Percentiles rank a stretch among this genome's conserved stretches.
Conservation (phyloP, 768 basidiomycete genomes). For the Podaxis sp. region DNA sequence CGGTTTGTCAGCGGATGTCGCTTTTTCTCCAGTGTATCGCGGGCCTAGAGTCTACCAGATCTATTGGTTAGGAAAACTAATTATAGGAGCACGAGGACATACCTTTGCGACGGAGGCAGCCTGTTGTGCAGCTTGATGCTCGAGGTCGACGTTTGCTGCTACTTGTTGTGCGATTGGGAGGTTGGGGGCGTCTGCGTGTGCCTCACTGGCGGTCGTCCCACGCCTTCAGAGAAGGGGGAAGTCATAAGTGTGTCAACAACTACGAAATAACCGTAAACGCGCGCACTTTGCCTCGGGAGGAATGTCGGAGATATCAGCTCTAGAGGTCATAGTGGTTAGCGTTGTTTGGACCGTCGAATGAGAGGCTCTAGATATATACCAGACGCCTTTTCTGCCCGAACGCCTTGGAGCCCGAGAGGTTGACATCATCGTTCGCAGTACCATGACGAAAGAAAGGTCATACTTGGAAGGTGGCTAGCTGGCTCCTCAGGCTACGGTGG, state of each 20-base stretch:
- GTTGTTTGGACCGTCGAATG: neutral
- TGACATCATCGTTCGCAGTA: slow-evolving; percentile 8
- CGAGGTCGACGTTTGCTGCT: slow-evolving; percentile 43
- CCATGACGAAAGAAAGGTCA: neutral
- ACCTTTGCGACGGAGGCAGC: slow-evolving; percentile 57
- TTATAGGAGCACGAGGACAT: slow-evolving; percentile 10
- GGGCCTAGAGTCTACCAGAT: slow-evolving; percentile 29
- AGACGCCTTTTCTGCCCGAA: neutral
- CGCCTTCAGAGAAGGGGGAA: slow-evolving; percentile 25
- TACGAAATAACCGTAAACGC: slow-evolving; percentile 15
- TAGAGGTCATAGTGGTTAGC: slow-evolving; percentile 26
- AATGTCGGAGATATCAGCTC: slow-evolving; percentile 35
- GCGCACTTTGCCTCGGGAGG: slow-evolving; percentile 29
- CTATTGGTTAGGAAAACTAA: neutral
- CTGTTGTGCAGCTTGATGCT: slow-evolving; percentile 44
- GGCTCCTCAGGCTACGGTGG: neutral
- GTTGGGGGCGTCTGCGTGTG: slow-evolving; percentile 47
- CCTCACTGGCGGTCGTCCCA: slow-evolving; percentile 55
- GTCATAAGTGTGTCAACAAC: neutral
- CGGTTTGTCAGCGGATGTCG: slow-evolving; percentile 35
- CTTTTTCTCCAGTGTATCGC: slow-evolving; percentile 30
- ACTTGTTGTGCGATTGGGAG: slow-evolving; percentile 39
- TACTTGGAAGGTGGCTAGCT: neutral
- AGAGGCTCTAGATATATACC: neutral
- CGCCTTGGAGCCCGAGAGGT: slow-evolving; percentile 3